phyloP scores from a whole-genome alignment of 1,284 basidiomycete species.

The Rhodotorula sp. region DNA sequence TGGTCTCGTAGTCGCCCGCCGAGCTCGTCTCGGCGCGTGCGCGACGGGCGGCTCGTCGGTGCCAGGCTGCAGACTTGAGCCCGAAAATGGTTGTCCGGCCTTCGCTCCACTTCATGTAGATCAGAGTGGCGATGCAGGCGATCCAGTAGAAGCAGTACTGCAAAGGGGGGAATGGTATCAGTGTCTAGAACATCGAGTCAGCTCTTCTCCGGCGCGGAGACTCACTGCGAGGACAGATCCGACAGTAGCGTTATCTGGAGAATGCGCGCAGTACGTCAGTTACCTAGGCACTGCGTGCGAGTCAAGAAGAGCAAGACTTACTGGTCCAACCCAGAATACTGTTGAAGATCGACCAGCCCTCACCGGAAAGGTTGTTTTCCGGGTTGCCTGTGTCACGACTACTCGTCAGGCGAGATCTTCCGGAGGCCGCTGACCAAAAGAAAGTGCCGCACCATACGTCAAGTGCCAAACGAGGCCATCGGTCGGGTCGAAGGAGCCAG shows the following conservation, averaged over 20 bases:
- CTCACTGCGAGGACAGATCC: slow-evolving; percentile 6
- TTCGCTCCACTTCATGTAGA: slow-evolving; percentile 66
- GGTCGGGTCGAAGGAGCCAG: slow-evolving; percentile 54
- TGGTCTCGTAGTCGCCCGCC: background rate
- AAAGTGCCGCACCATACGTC: slow-evolving; percentile 44
- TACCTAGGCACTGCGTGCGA: too few species aligned
- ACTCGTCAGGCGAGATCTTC: background rate
- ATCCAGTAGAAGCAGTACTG: slow-evolving; percentile 48
- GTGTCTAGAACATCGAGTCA: background rate
- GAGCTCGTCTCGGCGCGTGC: background rate
- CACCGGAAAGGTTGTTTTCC: slow-evolving; percentile 55
- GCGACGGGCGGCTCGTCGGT: slow-evolving; percentile 21
- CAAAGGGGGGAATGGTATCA: background rate
- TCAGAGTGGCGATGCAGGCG: slow-evolving; percentile 61
- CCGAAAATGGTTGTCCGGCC: slow-evolving; percentile 49
- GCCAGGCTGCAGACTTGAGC: slow-evolving; percentile 21
- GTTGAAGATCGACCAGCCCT: slow-evolving; percentile 28
- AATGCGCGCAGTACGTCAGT: background rate
- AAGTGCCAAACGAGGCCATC: slow-evolving; percentile 48
- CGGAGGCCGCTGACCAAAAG: background rate
- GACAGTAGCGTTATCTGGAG: slow-evolving; percentile 14
- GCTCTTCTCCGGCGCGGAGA: too few species aligned
- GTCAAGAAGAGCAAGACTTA: background rate
- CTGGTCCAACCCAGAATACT: slow-evolving; percentile 35
- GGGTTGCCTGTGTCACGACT: slow-evolving; percentile 66